A percentile compares a stretch with the other conserved stretches of the same genome.
Conservation (phyloP, 75 land plant species). For the Sequoia sempervirens region DNA sequence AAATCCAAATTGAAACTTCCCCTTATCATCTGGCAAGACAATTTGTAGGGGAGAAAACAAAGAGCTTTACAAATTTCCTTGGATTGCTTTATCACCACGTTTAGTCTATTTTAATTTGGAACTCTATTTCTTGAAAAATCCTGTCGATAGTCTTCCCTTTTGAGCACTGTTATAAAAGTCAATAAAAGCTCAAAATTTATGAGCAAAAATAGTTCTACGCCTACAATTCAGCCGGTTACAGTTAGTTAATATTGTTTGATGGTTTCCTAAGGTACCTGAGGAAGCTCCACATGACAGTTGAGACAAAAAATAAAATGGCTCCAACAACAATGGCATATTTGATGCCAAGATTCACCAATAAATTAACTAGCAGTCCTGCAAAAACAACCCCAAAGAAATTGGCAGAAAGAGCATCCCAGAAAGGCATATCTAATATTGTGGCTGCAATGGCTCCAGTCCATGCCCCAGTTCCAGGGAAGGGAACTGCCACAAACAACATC, state of each 20-base stretch:
- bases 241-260: slow-evolving; percentile 17
- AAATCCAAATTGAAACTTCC: background rate
- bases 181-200: background rate
- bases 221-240: background rate
- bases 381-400: slow-evolving; percentile 88
- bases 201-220: background rate
- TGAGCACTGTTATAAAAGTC: background rate
- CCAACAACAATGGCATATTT: slow-evolving; percentile 76
- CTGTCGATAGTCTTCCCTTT: background rate
- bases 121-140: background rate
- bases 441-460: slow-evolving; percentile 97
- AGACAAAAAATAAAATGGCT: slow-evolving; percentile 55
- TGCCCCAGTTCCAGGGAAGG: slow-evolving; percentile 99
- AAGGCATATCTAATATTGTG: slow-evolving; percentile 88
- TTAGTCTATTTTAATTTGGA: background rate
- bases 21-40: background rate
- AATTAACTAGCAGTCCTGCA: slow-evolving; percentile 90
- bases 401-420: slow-evolving; percentile 85
- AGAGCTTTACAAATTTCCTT: background rate
- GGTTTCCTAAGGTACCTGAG: slow-evolving; percentile 48
- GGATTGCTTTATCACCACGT: background rate
- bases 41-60: background rate
- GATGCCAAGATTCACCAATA: slow-evolving; percentile 83
- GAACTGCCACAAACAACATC: slow-evolving; percentile 98
- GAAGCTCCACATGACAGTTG: slow-evolving; percentile 89